These are phyloP conservation scores for Lachnellula arida DNA, from an alignment of 2,329 filamentous ascomycete species.

Conservation along the genomic window DNA sequence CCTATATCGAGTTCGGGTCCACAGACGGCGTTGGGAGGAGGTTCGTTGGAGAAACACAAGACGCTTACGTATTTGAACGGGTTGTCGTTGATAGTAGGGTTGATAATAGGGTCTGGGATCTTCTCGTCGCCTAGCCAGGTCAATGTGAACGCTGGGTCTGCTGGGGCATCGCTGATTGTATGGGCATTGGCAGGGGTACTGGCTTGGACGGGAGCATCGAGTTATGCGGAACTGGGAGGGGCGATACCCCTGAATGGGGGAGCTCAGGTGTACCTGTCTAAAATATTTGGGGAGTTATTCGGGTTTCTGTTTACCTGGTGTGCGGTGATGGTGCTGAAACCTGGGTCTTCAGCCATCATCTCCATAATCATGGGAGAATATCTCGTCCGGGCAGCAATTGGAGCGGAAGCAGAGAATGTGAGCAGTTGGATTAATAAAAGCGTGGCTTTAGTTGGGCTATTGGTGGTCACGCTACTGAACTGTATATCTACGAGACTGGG, in stretches of 20 bases:
- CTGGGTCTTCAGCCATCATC: conserved; percentile 88
- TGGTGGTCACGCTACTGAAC: conserved; percentile 78
- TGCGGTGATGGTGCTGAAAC: conserved; percentile 89
- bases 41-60: conserved; percentile 91
- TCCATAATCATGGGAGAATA: conserved; percentile 98
- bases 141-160: conserved; percentile 84
- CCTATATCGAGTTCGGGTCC: conserved; percentile 56
- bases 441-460: conserved; percentile 72
- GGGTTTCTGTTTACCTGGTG: conserved; percentile 98
- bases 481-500: conserved; percentile 86
- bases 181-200: conserved; percentile 89
- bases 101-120: conserved; percentile 95
- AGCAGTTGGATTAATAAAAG: conserved; percentile 88
- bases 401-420: conserved; percentile 75
- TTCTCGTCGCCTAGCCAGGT: conserved; percentile 94
- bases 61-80: conserved; percentile 93
- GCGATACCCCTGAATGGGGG: conserved; percentile 95
- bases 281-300: conserved; percentile 90
- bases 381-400: conserved; percentile 79
- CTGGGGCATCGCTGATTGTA: conserved; percentile 83
- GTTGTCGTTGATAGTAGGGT: conserved; percentile 79
- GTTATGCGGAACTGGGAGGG: conserved; percentile 91
- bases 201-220: conserved; percentile 93
- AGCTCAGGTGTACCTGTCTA: conserved; percentile 87
- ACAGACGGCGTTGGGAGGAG: conserved; percentile 58